Base-by-base conservation (phyloP, 495 filamentous ascomycete species). In the Penicillium bovifimosum region DNA sequence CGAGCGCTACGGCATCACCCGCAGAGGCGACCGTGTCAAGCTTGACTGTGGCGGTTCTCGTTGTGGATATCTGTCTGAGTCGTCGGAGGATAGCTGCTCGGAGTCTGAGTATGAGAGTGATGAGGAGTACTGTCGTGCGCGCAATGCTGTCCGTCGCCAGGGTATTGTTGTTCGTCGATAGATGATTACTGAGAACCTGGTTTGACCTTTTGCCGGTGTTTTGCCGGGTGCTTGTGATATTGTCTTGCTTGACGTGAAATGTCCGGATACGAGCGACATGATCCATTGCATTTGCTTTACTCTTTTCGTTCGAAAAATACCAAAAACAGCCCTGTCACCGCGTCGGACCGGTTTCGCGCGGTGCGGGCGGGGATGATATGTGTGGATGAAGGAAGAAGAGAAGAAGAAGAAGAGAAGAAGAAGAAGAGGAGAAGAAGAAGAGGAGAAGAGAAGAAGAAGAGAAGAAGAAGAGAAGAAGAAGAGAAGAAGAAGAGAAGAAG, bases 1-100 rank as follows among this genome's bases (percentile, higher is more conserved):
- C 72, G 88, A 96, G 61, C 89, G 91, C 76, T 96, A 93, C 76
- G 91, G 91, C 50, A 95, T 96, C 77, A 96, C 91, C 52, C 87
- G 90, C 72, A 83, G 84, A 74, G 91, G 91, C 54, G 86, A 91
- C 65, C 81, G 90, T 50, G 86, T 96, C 80, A 93, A 90, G 80
- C 82, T 96, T 55, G 91, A 96, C 80, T 96, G 91, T 61, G 90
- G 90, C 39, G 91, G 91, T 54, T 74, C 80, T 53, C 84, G 90
- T 64, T 96, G 91, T 69, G 86, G 87, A 52, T 91, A 87, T 74
- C 77, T 79, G 53, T 80, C 84, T 59, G 74, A 76, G 60, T 73
- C 69, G n/a, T 81, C 78, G 2, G 76, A 71, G 18, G 72, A 62
- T 10, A 67, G 65, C 56, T 83, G 79, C 67, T 75, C 71, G 41